Evolutionary conservation across 495 filamentous ascomycete species (phyloP).

Genomic region (Hypoxylon rickii): DNA sequence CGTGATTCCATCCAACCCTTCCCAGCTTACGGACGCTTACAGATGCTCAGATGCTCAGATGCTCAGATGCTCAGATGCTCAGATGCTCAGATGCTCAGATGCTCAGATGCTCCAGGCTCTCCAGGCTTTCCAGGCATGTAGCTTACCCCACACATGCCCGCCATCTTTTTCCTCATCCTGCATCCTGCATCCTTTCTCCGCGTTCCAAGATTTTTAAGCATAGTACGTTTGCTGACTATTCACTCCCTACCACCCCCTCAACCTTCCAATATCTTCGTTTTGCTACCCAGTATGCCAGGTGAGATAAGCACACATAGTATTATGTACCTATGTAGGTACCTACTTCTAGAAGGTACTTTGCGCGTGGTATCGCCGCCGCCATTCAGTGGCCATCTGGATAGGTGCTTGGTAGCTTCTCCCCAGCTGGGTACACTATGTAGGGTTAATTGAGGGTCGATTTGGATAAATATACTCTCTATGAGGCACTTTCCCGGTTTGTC

Average conservation of each 20-base stretch:
- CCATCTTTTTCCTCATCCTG: too few relatives aligned
- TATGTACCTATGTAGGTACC: background rate
- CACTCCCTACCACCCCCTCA: background rate
- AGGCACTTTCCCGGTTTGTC: constrained; percentile 33
- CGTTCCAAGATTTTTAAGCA: constrained; percentile 20
- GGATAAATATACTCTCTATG: constrained; percentile 30
- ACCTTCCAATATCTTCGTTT: too few relatives aligned
- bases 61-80: too few relatives aligned
- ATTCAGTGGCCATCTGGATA: constrained; percentile 6
- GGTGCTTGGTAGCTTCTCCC: background rate
- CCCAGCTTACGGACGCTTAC: too few relatives aligned
- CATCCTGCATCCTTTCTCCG: too few relatives aligned
- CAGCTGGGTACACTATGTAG: constrained; percentile 27
- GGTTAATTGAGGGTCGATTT: constrained; percentile 32
- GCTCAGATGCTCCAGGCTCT: too few relatives aligned
- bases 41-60: too few relatives aligned
- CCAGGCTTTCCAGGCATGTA: too few relatives aligned
- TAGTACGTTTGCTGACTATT: background rate
- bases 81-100: too few relatives aligned
- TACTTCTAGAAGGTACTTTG: background rate
- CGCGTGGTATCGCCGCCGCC: background rate
- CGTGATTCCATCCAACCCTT: constrained; percentile 25
- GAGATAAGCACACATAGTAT: background rate
- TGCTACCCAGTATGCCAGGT: too few relatives aligned
- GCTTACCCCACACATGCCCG: background rate